Percentiles rank a stretch among this genome's conserved stretches.
Conservation (phyloP, 305 asterid species). For the Fraxinus sp. region DNA sequence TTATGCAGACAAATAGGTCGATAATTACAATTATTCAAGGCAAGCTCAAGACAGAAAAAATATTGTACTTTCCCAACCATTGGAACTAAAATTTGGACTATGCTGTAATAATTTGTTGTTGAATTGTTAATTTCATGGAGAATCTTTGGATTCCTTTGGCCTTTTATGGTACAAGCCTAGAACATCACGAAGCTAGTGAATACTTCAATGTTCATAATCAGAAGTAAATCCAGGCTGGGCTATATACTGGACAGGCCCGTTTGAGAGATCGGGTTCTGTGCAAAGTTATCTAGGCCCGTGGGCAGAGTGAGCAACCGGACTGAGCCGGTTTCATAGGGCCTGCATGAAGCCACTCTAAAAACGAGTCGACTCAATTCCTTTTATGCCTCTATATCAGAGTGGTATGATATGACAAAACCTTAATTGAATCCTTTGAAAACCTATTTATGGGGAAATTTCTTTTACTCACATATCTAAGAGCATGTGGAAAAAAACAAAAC, state of each 20-base stretch:
- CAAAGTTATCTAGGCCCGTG: background rate
- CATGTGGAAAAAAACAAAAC: too few relatives aligned
- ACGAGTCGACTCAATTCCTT: background rate
- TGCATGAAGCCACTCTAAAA: background rate
- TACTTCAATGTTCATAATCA: background rate
- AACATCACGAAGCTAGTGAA: background rate
- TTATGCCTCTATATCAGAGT: background rate
- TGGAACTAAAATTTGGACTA: background rate
- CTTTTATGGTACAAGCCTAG: background rate
- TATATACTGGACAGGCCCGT: background rate
- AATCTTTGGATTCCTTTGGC: background rate
- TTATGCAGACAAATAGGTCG: constrained; percentile 34
- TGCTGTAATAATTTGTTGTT: background rate
- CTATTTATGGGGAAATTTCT: background rate
- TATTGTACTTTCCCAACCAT: background rate
- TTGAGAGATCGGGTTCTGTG: background rate
- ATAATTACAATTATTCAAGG: constrained; percentile 30
- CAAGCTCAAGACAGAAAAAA: background rate
- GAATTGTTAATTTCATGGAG: background rate
- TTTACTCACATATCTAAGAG: too few relatives aligned
- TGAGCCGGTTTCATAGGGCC: background rate
- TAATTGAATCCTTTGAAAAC: background rate
- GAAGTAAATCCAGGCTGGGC: background rate
- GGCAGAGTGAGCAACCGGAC: background rate
- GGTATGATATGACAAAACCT: background rate